Evolutionary conservation across 1,139 yeast species (phyloP).

Genomic region (Saccharomyces hybrid): DNA sequence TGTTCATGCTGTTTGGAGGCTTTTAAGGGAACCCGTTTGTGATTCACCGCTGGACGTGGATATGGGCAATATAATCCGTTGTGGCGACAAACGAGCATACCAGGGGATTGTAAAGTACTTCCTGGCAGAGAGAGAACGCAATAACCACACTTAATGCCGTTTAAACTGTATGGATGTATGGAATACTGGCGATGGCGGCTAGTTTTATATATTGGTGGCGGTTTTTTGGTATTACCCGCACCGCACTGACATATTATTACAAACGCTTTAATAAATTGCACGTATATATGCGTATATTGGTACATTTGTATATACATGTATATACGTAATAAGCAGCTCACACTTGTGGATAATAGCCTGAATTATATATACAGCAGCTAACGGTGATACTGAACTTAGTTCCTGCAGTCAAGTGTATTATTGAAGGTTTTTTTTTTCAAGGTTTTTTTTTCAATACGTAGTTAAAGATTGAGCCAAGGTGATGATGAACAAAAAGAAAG

Average conservation of each 20-base stretch:
- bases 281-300: background rate
- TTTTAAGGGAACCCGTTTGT: constrained; percentile 73
- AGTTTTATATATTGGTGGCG: background rate
- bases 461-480: background rate
- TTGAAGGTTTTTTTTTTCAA: background rate
- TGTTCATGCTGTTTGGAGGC: constrained; percentile 61
- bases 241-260: background rate
- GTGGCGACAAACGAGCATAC: constrained; percentile 50
- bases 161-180: background rate
- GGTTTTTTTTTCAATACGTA: background rate
- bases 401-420: background rate
- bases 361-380: background rate
- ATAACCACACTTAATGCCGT: background rate
- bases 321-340: background rate
- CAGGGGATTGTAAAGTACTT: constrained; percentile 57
- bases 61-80: constrained; percentile 66
- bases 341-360: background rate
- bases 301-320: background rate
- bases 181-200: background rate
- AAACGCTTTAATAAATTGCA: background rate
- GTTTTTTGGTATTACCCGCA: background rate
- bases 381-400: background rate
- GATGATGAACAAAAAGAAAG: background rate
- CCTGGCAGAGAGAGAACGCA: constrained; percentile 25
- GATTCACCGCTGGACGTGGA: constrained; percentile 82